These are phyloP conservation scores for Pleurozium schreberi DNA, from an alignment of 225 moss, liverwort and hornwort species.

Conservation along the genomic window DNA sequence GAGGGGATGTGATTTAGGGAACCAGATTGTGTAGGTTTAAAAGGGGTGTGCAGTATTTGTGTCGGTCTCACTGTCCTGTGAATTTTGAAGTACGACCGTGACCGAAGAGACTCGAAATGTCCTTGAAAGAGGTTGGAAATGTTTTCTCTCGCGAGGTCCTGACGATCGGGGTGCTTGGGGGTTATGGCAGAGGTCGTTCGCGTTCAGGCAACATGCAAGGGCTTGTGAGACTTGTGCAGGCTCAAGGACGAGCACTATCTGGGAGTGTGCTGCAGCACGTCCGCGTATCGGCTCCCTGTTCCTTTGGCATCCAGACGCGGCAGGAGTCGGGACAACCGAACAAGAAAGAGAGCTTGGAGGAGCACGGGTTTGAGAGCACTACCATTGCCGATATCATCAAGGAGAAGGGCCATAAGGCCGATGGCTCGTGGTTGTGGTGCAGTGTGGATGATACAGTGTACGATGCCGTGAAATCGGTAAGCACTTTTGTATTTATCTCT, in stretches of 20 bases:
- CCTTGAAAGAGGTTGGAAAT: background rate
- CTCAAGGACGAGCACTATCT: slow-evolving; percentile 37
- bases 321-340: slow-evolving; percentile 27
- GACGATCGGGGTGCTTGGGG: background rate
- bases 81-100: background rate
- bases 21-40: background rate
- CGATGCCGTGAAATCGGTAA: slow-evolving; percentile 86
- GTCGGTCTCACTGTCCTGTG: background rate
- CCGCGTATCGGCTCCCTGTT: slow-evolving; percentile 18
- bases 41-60: background rate
- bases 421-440: slow-evolving; percentile 89
- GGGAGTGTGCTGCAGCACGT: slow-evolving; percentile 53
- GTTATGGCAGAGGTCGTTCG: background rate
- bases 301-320: slow-evolving; percentile 19
- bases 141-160: background rate
- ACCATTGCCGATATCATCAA: slow-evolving; percentile 80
- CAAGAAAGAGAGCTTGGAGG: slow-evolving; percentile 45
- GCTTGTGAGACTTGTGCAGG: slow-evolving; percentile 31
- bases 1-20: background rate
- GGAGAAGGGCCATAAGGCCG: slow-evolving; percentile 56
- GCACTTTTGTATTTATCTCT: background rate
- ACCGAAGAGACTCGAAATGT: background rate
- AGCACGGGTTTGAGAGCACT: slow-evolving; percentile 88
- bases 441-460: slow-evolving; percentile 79
- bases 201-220: slow-evolving; percentile 58